Percentiles rank a stretch among this genome's conserved stretches.
These are phyloP conservation scores for Pisolithus tinctorius DNA, from an alignment of 768 basidiomycete genomes.

Conservation along the genomic window DNA sequence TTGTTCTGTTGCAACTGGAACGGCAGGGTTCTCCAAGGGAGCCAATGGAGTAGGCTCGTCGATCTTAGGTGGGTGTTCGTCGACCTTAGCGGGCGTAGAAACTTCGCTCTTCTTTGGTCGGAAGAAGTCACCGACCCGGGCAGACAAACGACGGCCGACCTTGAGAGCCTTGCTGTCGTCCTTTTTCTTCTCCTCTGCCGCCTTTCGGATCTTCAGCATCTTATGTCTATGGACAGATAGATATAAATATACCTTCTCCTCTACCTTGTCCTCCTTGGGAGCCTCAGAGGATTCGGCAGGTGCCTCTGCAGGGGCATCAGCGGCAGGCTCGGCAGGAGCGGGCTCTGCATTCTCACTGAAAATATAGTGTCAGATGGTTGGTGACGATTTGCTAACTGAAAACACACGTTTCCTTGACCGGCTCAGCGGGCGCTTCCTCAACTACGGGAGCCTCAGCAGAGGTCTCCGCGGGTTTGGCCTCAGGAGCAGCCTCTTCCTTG, in stretches of 20 bases:
- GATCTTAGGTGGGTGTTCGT: conserved; percentile 84
- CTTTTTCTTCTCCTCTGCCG: conserved; percentile 45
- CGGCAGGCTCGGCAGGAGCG: conserved; percentile 13
- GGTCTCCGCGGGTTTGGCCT: conserved; percentile 39
- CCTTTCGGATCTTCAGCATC: conserved; percentile 18
- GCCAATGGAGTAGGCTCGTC: conserved; percentile 78
- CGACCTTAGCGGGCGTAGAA: conserved; percentile 69
- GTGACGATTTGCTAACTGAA: neutral
- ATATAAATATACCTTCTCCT: neutral
- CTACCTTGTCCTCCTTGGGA: conserved; percentile 59
- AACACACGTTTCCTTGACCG: conserved; percentile 68
- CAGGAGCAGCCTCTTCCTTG: conserved; percentile 30
- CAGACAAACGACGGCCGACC: conserved; percentile 77
- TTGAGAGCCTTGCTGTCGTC: conserved; percentile 44
- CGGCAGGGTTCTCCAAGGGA: conserved; percentile 74
- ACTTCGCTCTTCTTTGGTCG: conserved; percentile 67
- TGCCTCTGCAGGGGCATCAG: conserved; percentile 43
- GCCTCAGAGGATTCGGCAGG: conserved; percentile 6
- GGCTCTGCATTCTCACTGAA: conserved; percentile 35
- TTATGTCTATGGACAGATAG: neutral
- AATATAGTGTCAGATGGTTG: conserved; percentile 2
- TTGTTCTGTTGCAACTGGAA: conserved; percentile 22
- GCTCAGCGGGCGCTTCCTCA: conserved; percentile 38
- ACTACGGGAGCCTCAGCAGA: conserved; percentile 21
- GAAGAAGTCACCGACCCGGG: conserved; percentile 79